Evolutionary conservation across 345 rosid genomes (phyloP).

Genomic region (Eucalyptus cladocalyx): DNA sequence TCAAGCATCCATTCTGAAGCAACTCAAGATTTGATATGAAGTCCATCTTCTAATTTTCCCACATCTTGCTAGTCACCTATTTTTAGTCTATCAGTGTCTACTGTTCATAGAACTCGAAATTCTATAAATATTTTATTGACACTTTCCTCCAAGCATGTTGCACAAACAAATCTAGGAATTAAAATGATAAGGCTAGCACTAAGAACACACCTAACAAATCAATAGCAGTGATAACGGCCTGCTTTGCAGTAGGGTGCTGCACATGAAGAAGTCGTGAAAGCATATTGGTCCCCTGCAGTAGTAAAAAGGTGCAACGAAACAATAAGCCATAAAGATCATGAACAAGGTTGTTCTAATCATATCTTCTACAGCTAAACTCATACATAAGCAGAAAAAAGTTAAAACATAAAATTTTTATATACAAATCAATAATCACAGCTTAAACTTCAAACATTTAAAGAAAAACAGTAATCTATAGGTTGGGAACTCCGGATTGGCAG

Average conservation of each 20-base stretch:
- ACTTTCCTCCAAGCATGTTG: neutral
- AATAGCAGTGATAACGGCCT: constrained; percentile 96
- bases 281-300: constrained; percentile 92
- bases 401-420: neutral
- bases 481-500: neutral
- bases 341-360: neutral
- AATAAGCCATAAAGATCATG: neutral
- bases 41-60: neutral
- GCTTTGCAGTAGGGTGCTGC: constrained; percentile 82
- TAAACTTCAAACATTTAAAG: neutral
- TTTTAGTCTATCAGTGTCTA: neutral
- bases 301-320: neutral
- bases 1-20: neutral
- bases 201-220: constrained; percentile 63
- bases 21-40: neutral
- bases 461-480: neutral
- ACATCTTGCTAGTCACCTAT: neutral
- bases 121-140: neutral
- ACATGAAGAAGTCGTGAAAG: constrained; percentile 97
- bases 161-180: neutral
- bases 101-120: neutral
- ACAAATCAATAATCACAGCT: neutral
- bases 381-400: neutral
- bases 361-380: neutral
- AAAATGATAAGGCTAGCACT: neutral